Conservation (phyloP, 345 rosid genomes). For the Gossypium australe region DNA sequence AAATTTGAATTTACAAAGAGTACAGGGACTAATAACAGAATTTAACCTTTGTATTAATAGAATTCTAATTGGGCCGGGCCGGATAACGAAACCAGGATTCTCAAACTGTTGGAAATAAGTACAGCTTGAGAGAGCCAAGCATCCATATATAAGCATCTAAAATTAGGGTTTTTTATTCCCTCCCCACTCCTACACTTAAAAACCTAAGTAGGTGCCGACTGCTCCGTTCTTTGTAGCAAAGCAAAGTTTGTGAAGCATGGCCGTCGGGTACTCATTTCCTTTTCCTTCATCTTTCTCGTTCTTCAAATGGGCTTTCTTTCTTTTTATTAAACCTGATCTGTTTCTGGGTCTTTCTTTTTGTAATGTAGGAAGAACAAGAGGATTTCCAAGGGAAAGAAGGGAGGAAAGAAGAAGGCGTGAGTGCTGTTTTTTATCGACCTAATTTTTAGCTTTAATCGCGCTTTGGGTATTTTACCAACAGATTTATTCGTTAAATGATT, state of each 20-base stretch:
- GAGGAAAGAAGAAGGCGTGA: slow-evolving; percentile 96
- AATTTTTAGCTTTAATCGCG: not conserved
- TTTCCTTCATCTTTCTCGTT: not conserved
- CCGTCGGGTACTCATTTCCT: slow-evolving; percentile 11
- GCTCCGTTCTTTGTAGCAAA: not conserved
- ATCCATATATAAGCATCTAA: not conserved
- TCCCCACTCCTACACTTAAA: not conserved
- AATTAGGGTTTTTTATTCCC: slow-evolving; percentile 19
- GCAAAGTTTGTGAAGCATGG: slow-evolving; percentile 11
- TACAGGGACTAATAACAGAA: too few relatives aligned
- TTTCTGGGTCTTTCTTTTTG: not conserved
- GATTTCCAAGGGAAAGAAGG: slow-evolving; percentile 96
- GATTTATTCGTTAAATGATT: not conserved
- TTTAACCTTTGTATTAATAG: too few relatives aligned
- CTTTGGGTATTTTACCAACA: not conserved
- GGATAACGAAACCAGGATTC: too few relatives aligned
- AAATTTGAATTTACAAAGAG: too few relatives aligned
- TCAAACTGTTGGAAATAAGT: not conserved
- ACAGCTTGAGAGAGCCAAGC: not conserved
- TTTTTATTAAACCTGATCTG: not conserved
- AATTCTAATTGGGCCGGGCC: too few relatives aligned
- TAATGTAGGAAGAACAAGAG: slow-evolving; percentile 79
- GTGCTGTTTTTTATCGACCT: slow-evolving; percentile 10
- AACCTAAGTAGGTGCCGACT: not conserved
- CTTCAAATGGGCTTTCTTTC: not conserved